Conservation (phyloP, 148 eudicot species). For the Arbutus unedo region DNA sequence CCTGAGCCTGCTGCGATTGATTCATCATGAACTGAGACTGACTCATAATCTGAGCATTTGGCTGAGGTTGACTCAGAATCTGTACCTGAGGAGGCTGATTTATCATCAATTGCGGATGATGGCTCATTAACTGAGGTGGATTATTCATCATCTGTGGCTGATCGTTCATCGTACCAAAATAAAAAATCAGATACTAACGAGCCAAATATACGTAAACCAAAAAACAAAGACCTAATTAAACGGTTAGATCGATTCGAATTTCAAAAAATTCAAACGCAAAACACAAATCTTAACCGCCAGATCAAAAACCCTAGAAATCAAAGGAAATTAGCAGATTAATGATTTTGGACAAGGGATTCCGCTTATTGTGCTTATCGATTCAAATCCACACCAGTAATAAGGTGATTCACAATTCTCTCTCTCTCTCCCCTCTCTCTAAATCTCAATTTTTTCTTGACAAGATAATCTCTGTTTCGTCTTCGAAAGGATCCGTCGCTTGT, state of each 20-base stretch:
- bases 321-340: background rate
- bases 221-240: conserved; percentile 3
- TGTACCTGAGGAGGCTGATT: conserved; percentile 26
- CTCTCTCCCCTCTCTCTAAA: background rate
- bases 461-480: background rate
- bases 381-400: background rate
- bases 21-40: conserved; percentile 36
- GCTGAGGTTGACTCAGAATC: conserved; percentile 25
- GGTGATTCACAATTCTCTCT: background rate
- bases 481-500: background rate
- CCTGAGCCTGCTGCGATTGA: conserved; percentile 30
- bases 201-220: background rate
- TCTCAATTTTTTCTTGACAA: background rate
- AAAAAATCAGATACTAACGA: conserved; percentile 14
- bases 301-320: background rate
- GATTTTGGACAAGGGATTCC: background rate
- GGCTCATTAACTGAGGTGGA: conserved; percentile 29
- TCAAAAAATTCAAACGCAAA: background rate
- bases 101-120: conserved; percentile 31
- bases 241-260: background rate
- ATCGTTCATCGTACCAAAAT: conserved; percentile 28
- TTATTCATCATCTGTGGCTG: conserved; percentile 26
- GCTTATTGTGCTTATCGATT: conserved; percentile 1
- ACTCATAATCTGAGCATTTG: conserved; percentile 22
- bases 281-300: background rate